Percentiles rank a stretch among this genome's conserved stretches.
phyloP scores from a whole-genome alignment of 257 asterid genomes.

The Solanum pinnatisectum region DNA sequence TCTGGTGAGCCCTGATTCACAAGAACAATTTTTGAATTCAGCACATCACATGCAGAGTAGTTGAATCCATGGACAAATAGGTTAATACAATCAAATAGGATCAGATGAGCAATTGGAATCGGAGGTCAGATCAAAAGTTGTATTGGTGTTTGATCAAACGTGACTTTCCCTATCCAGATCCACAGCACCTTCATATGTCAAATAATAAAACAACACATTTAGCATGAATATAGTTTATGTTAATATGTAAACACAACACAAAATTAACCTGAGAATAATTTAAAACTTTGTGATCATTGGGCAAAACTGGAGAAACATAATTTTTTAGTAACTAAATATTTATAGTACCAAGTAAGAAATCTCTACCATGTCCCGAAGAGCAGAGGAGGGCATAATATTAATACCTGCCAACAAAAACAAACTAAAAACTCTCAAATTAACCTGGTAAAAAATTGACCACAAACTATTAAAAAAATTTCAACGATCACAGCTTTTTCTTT shows the following conservation, averaged over 20 bases:
- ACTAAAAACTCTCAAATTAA: too few species aligned
- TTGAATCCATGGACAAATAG: slow-evolving; percentile 54
- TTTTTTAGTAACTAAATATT: too few species aligned
- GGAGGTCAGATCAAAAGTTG: slow-evolving; percentile 50
- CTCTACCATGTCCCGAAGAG: too few species aligned
- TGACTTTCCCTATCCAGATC: slow-evolving; percentile 81
- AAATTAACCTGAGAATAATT: neutral
- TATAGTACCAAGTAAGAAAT: too few species aligned
- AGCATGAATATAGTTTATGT: too few species aligned
- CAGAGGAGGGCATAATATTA: too few species aligned
- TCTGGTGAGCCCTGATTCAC: too few species aligned
- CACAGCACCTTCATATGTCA: slow-evolving; percentile 94
- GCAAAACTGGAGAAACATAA: too few species aligned
- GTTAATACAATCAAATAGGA: too few species aligned
- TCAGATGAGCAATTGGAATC: too few species aligned
- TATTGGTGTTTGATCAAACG: slow-evolving; percentile 93
- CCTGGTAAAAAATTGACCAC: neutral
- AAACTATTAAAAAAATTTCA: neutral
- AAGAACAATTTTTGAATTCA: slow-evolving; percentile 29
- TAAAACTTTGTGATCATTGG: too few species aligned
- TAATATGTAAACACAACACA: neutral
- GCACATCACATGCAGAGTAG: slow-evolving; percentile 54
- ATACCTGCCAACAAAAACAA: too few species aligned
- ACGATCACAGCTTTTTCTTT: neutral
- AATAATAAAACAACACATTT: slow-evolving; percentile 44